Evolutionary conservation across 2,329 filamentous ascomycete genomes (phyloP).

Genomic region (Fusarium sp.): DNA sequence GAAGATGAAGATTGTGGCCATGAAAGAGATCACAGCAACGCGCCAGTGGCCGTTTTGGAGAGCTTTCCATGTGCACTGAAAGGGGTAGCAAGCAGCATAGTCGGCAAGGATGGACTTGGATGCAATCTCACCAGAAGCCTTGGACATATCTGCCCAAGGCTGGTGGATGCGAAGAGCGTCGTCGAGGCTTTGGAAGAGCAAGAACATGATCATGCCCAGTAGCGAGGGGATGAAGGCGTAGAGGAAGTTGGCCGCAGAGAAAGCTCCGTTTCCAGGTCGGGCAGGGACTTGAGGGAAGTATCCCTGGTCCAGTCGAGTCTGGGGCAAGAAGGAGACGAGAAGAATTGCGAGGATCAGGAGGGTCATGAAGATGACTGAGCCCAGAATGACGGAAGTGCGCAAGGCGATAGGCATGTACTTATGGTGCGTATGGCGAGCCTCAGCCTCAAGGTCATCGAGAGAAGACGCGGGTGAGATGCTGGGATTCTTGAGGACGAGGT

Average conservation of each 20-base stretch:
- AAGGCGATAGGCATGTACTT: slow-evolving; percentile 84
- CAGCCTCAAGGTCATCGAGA: slow-evolving; percentile 44
- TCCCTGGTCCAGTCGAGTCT: slow-evolving; percentile 72
- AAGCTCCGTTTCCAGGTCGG: slow-evolving; percentile 70
- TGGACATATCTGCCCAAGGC: slow-evolving; percentile 74
- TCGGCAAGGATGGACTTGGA: slow-evolving; percentile 75
- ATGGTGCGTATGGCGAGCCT: slow-evolving; percentile 53
- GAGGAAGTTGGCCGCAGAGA: slow-evolving; percentile 88
- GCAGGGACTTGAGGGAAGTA: slow-evolving; percentile 77
- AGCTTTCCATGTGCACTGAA: slow-evolving; percentile 70
- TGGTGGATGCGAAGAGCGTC: slow-evolving; percentile 73
- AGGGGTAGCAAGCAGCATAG: slow-evolving; percentile 74
- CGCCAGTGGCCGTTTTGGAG: slow-evolving; percentile 72
- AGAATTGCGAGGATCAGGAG: slow-evolving; percentile 77
- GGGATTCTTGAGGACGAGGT: slow-evolving; percentile 45
- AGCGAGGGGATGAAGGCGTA: slow-evolving; percentile 81
- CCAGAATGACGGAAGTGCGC: slow-evolving; percentile 71
- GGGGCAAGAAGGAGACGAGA: slow-evolving; percentile 80
- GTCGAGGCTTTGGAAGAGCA: slow-evolving; percentile 75
- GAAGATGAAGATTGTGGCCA: slow-evolving; percentile 69
- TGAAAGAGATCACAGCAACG: slow-evolving; percentile 70
- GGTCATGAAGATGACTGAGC: slow-evolving; percentile 71
- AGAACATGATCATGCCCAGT: slow-evolving; percentile 74
- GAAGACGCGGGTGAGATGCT: slow-evolving; percentile 49
- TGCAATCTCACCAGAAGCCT: slow-evolving; percentile 69